Evolutionary conservation across 2,329 filamentous ascomycete species (phyloP).

Genomic region (Tympanopsis confertula): DNA sequence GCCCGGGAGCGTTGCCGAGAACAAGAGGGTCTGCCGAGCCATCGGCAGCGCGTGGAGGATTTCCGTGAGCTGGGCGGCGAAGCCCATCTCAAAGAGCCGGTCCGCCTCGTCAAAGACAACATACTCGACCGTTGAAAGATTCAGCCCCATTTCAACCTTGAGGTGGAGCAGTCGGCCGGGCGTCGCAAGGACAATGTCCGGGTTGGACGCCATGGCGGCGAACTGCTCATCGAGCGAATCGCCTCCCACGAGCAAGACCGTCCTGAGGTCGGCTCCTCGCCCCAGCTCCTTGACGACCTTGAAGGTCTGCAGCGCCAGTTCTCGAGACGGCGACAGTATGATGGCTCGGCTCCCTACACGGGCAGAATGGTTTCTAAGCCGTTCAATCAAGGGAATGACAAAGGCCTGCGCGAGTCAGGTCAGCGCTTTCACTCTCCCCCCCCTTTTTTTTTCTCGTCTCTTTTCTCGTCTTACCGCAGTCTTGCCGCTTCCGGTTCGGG

Average conservation of each 20-base stretch:
- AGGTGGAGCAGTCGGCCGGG: slow-evolving; percentile 92
- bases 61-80: slow-evolving; percentile 82
- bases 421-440: too few species aligned
- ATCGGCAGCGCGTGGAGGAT: slow-evolving; percentile 83
- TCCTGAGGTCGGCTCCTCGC: slow-evolving; percentile 79
- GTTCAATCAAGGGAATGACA: slow-evolving; percentile 96
- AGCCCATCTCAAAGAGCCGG: slow-evolving; percentile 96
- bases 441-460: too few species aligned
- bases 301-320: slow-evolving; percentile 85
- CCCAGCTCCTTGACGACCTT: slow-evolving; percentile 94
- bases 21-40: slow-evolving; percentile 79
- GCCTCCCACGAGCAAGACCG: slow-evolving; percentile 83
- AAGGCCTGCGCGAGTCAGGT: slow-evolving; percentile 48
- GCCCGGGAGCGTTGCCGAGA: slow-evolving; percentile 88
- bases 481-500: slow-evolving; percentile 94
- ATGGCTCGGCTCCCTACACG: slow-evolving; percentile 77
- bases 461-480: slow-evolving; percentile 60
- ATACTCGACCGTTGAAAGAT: slow-evolving; percentile 83
- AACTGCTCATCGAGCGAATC: slow-evolving; percentile 96
- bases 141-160: slow-evolving; percentile 89
- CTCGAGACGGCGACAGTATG: slow-evolving; percentile 83
- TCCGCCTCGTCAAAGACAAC: slow-evolving; percentile 97
- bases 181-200: slow-evolving; percentile 93
- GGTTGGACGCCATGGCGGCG: slow-evolving; percentile 80
- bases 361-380: slow-evolving; percentile 74